phyloP scores from a whole-genome alignment of 331 rosid genomes.

The Cydonia oblonga region DNA sequence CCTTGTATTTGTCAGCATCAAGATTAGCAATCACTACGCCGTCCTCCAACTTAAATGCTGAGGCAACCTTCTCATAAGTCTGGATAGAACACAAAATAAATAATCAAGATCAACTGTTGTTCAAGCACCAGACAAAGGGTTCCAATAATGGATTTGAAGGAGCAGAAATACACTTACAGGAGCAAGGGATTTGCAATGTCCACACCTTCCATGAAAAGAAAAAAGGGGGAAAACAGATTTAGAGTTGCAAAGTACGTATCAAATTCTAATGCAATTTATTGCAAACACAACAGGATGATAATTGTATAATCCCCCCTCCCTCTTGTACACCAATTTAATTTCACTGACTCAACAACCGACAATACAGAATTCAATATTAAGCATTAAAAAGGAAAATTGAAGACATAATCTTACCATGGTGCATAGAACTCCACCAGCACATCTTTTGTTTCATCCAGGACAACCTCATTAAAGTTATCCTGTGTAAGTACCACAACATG shows the following conservation, averaged over 20 bases:
- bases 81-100: constrained; percentile 13
- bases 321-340: not conserved
- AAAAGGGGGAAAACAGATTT: not conserved
- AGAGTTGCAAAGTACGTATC: not conserved
- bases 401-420: constrained; percentile 57
- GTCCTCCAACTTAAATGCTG: constrained; percentile 59
- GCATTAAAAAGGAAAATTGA: not conserved
- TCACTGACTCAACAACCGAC: not conserved
- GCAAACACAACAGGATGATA: not conserved
- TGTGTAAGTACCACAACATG: constrained; percentile 50
- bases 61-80: constrained; percentile 80
- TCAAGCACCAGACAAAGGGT: not conserved
- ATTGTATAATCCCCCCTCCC: not conserved
- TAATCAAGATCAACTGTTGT: constrained; percentile 7
- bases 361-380: not conserved
- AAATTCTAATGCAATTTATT: not conserved
- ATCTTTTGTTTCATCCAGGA: constrained; percentile 66
- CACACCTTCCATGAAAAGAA: constrained; percentile 57
- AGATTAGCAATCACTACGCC: constrained; percentile 62
- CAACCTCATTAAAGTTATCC: constrained; percentile 59
- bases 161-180: constrained; percentile 44
- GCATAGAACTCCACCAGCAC: constrained; percentile 93
- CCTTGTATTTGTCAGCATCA: constrained; percentile 66
- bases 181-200: constrained; percentile 91
- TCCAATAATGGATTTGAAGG: constrained; percentile 1